Evolutionary conservation across 768 basidiomycete genomes (phyloP).

Genomic region (Leucogyrophana mollusca): DNA sequence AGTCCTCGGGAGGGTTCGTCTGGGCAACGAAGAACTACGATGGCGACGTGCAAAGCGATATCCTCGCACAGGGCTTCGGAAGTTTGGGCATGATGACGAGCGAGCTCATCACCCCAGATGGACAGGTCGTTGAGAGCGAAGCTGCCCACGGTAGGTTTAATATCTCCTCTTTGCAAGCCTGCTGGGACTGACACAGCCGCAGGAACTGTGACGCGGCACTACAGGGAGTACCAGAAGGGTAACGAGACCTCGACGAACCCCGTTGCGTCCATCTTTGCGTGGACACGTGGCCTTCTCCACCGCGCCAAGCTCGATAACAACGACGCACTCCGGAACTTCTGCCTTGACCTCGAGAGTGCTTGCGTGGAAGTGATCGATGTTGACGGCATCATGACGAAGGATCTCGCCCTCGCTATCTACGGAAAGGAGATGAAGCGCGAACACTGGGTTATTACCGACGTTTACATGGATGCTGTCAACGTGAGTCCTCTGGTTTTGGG

Average conservation of each 20-base stretch:
- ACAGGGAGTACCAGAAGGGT: constrained; percentile 96
- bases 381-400: constrained; percentile 96
- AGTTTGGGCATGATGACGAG: constrained; percentile 98
- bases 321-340: constrained; percentile 69
- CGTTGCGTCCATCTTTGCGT: constrained; percentile 97
- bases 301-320: constrained; percentile 92
- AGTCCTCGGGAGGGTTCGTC: constrained; percentile 90
- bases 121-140: constrained; percentile 89
- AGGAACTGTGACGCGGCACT: constrained; percentile 94
- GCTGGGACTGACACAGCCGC: background rate
- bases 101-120: constrained; percentile 94
- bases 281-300: constrained; percentile 93
- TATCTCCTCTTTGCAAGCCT: background rate
- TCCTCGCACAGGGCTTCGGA: constrained; percentile 97
- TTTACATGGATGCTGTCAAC: constrained; percentile 91
- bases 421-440: constrained; percentile 89
- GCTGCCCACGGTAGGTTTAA: constrained; percentile 79
- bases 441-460: constrained; percentile 95
- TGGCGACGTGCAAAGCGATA: constrained; percentile 87
- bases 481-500: constrained; percentile 40
- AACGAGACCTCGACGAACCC: constrained; percentile 98
- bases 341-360: constrained; percentile 74
- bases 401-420: constrained; percentile 91
- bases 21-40: constrained; percentile 81
- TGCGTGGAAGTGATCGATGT: constrained; percentile 90